phyloP scores from a whole-genome alignment of 495 filamentous ascomycete species.

The Penicillium chermesinum region DNA sequence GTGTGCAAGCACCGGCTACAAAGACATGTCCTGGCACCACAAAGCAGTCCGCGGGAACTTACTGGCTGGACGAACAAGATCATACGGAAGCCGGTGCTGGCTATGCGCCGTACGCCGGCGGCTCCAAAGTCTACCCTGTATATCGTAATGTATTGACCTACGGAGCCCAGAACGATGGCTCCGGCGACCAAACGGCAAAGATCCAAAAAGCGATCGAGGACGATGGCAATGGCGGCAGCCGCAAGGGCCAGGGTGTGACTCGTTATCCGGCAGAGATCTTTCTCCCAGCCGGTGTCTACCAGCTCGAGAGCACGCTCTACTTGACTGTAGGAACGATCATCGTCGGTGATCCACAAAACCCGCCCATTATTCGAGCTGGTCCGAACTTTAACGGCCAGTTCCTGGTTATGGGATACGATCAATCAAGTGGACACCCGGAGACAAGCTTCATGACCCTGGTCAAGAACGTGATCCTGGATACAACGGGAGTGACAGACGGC shows the following conservation, averaged over 20 bases:
- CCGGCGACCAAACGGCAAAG: conserved; percentile 39
- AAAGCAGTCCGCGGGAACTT: conserved; percentile 8
- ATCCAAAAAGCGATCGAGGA: conserved; percentile 37
- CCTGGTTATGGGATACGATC: conserved; percentile 33
- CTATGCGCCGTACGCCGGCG: conserved; percentile 33
- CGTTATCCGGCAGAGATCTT: conserved; percentile 48
- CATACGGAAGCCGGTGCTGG: conserved; percentile 28
- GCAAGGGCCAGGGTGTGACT: conserved; percentile 38
- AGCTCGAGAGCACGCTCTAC: conserved; percentile 33
- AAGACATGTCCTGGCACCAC: conserved; percentile 19
- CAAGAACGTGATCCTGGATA: conserved; percentile 41
- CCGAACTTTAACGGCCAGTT: conserved; percentile 26
- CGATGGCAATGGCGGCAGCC: conserved; percentile 29
- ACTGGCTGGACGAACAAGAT: conserved; percentile 34
- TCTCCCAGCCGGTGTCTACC: conserved; percentile 44
- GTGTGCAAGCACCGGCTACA: not conserved
- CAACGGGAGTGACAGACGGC: conserved; percentile 24
- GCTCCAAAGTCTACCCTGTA: conserved; percentile 42
- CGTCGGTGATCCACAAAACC: conserved; percentile 38
- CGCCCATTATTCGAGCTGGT: conserved; percentile 31
- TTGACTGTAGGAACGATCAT: conserved; percentile 43
- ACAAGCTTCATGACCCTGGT: conserved; percentile 39
- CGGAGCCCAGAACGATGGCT: conserved; percentile 44
- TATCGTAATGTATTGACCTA: conserved; percentile 55
- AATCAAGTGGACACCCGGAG: conserved; percentile 28